Evolutionary conservation across 306 rosid genomes (phyloP).

Genomic region (Sicyos edulis): DNA sequence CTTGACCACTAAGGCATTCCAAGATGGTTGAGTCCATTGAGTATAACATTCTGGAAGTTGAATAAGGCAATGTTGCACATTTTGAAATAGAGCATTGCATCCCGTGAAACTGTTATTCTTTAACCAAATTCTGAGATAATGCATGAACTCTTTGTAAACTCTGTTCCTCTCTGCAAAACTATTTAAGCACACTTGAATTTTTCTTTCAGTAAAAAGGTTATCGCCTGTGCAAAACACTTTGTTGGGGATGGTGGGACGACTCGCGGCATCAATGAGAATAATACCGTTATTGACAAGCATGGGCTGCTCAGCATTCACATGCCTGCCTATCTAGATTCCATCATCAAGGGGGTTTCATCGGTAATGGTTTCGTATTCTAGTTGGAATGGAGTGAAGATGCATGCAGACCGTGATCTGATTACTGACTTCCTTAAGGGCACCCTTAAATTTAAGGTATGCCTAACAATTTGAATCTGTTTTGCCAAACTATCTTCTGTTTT

Average conservation of each 20-base stretch:
- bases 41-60: background rate
- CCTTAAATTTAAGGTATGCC: constrained; percentile 75
- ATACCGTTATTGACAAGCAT: constrained; percentile 58
- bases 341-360: constrained; percentile 78
- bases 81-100: background rate
- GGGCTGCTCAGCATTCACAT: constrained; percentile 78
- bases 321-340: constrained; percentile 86
- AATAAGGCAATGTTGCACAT: background rate
- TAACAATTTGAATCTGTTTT: background rate
- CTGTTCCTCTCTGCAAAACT: background rate
- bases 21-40: background rate
- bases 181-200: constrained; percentile 15
- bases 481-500: too few relatives aligned
- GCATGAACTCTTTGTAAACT: constrained; percentile 7
- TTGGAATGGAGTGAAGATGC: constrained; percentile 96
- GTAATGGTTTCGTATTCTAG: constrained; percentile 92
- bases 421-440: constrained; percentile 64
- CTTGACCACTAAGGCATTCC: too few relatives aligned
- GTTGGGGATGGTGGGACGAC: constrained; percentile 95
- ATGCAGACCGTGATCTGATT: constrained; percentile 66
- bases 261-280: constrained; percentile 75
- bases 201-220: constrained; percentile 65
- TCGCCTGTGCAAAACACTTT: constrained; percentile 96
- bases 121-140: constrained; percentile 1
- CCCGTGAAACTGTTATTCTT: background rate